Evolutionary conservation across 805 yeast species (phyloP), one percentile per base, ranked within the genome.

Genomic region (Starmerella potacharoeniae): DNA sequence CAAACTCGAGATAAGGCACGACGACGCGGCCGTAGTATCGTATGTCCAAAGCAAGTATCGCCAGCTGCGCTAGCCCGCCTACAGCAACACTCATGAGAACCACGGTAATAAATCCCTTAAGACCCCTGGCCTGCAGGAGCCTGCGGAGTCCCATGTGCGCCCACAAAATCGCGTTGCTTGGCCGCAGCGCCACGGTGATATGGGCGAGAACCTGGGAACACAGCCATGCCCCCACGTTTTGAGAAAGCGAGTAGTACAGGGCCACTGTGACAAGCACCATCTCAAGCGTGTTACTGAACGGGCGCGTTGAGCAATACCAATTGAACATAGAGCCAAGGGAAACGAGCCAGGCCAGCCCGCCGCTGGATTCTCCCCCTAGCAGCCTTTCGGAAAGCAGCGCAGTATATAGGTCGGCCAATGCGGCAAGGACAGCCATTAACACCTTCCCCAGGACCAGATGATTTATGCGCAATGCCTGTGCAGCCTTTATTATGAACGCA

Each of bases 131-230:
- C 31, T 33, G 30, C 40, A 11, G 16, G 5, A 46, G 34, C 16
- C 40, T 6, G 40, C 31, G n/a, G 8, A 46, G 16, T 16, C 93
- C 95, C 28, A 86, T 68, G 31, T 75, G 70, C 0, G 76, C 35
- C 98, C 98, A 93, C 4, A 89, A 70, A 0, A 90, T 63, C 0
- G 76, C 84, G 66, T 86, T 89, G 0, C 95, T 87, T 0, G 98
- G 97, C 55, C 98, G 74, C 7, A 88, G 77, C 0, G 88, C 70
- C 61, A 90, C 84, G 28, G 86, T 73, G 1, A 80, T 37, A 1
- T 80, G 75, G 0, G 87, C 93, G 35, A 82, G 65, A 0, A 68
- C 47, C 49, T 85, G 68, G 4, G 82, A 72, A 9, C 66, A 55
- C 1, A 42, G 36, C 37, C 50, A 36, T 14, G 10, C 13, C 33